Conservation (phyloP, 2,329 filamentous ascomycete genomes). For the Aspergillus alliaceus region DNA sequence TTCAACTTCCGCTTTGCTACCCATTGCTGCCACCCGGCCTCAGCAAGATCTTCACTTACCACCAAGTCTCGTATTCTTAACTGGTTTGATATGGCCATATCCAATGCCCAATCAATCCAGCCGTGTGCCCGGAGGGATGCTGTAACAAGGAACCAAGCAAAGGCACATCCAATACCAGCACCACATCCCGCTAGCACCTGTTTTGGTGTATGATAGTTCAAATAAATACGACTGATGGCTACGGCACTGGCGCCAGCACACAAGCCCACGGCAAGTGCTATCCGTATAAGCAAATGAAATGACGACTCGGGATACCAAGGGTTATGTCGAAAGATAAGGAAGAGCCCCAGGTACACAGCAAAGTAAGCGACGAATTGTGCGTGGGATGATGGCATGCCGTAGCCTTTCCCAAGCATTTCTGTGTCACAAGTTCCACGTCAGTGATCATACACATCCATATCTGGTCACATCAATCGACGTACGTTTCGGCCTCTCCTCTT, state of each 20-base stretch:
- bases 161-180: conserved; percentile 69
- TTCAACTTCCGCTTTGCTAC: conserved; percentile 53
- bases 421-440: neutral
- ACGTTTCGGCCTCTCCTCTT: conserved; percentile 83
- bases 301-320: conserved; percentile 44
- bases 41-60: conserved; percentile 81
- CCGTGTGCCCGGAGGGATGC: conserved; percentile 65
- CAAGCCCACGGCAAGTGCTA: conserved; percentile 57
- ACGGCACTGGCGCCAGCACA: conserved; percentile 66
- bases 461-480: conserved; percentile 39
- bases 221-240: conserved; percentile 80
- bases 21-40: conserved; percentile 95
- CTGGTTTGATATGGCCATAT: conserved; percentile 62
- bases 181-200: conserved; percentile 81
- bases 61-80: conserved; percentile 80
- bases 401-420: conserved; percentile 83
- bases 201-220: conserved; percentile 85
- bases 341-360: conserved; percentile 77
- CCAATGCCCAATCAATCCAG: conserved; percentile 70
- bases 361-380: conserved; percentile 95
- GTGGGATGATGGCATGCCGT: conserved; percentile 96
- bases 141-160: conserved; percentile 77
- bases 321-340: conserved; percentile 77
- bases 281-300: conserved; percentile 54
- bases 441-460: neutral